Conservation (phyloP, 2,329 filamentous ascomycete genomes). For the Fusarium napiforme region DNA sequence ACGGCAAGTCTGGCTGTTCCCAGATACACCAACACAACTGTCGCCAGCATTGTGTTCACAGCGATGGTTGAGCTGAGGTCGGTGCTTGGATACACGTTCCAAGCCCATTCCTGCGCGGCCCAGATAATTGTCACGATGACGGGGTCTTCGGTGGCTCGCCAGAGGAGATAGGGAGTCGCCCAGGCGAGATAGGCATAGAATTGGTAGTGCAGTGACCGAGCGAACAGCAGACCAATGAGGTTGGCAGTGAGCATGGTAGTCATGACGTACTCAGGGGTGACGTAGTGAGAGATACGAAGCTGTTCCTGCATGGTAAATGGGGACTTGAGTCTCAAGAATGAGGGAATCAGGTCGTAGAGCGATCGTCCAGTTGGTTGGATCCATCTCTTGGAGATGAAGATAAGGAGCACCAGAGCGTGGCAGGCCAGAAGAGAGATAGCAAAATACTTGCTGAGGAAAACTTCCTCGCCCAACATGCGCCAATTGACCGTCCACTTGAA, state of each 20-base stretch:
- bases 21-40: conserved; percentile 71
- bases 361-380: conserved; percentile 72
- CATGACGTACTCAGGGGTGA: conserved; percentile 79
- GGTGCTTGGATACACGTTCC: conserved; percentile 92
- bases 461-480: conserved; percentile 89
- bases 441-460: conserved; percentile 78
- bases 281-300: conserved; percentile 62
- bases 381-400: conserved; percentile 78
- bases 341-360: conserved; percentile 62
- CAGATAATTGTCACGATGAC: conserved; percentile 75
- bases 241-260: conserved; percentile 82
- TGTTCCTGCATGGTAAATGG: conserved; percentile 65
- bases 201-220: conserved; percentile 91
- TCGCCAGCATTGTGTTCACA: conserved; percentile 75
- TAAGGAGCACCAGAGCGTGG: conserved; percentile 72
- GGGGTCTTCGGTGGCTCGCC: conserved; percentile 78
- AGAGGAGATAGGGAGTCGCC: conserved; percentile 88
- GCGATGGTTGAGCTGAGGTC: conserved; percentile 67
- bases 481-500: conserved; percentile 99
- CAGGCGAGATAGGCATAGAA: conserved; percentile 94
- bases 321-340: conserved; percentile 55
- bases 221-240: conserved; percentile 83
- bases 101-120: conserved; percentile 87
- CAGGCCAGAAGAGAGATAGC: conserved; percentile 72
- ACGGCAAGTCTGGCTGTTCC: conserved; percentile 60